Percentiles rank a stretch among this genome's conserved stretches.
Evolutionary conservation across 345 rosid genomes (phyloP).

Genomic region (Acer yangbiense): DNA sequence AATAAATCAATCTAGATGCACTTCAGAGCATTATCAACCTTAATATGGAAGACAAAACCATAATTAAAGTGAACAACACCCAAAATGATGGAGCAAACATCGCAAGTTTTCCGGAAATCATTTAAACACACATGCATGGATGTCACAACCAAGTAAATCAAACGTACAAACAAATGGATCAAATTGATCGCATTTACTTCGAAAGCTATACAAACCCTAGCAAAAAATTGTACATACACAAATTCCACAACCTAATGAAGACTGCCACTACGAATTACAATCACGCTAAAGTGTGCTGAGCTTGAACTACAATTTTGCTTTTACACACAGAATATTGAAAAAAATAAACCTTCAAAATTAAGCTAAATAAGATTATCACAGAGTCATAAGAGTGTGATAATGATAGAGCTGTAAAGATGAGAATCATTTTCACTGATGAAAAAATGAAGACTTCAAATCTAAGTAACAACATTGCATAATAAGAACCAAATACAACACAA

Average conservation of each 20-base stretch:
- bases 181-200: background rate
- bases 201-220: background rate
- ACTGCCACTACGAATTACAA: background rate
- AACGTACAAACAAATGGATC: background rate
- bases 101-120: background rate
- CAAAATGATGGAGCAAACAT: background rate
- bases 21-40: background rate
- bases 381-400: constrained; percentile 7
- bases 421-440: too few relatives aligned
- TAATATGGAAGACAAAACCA: background rate
- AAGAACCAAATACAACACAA: constrained; percentile 2
- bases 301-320: constrained; percentile 7
- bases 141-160: background rate
- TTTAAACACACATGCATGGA: background rate
- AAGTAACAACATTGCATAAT: constrained; percentile 25
- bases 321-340: background rate
- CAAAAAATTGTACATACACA: background rate
- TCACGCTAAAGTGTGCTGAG: constrained; percentile 4
- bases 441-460: constrained; percentile 17
- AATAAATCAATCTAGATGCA: background rate
- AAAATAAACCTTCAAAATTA: constrained; percentile 8
- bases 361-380: background rate
- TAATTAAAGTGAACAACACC: background rate
- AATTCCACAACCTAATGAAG: background rate
- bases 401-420: constrained; percentile 19